Evolutionary conservation across 2,329 filamentous ascomycete species (phyloP), one percentile per base, ranked within the genome.

Genomic region (Lachnellula arida): DNA sequence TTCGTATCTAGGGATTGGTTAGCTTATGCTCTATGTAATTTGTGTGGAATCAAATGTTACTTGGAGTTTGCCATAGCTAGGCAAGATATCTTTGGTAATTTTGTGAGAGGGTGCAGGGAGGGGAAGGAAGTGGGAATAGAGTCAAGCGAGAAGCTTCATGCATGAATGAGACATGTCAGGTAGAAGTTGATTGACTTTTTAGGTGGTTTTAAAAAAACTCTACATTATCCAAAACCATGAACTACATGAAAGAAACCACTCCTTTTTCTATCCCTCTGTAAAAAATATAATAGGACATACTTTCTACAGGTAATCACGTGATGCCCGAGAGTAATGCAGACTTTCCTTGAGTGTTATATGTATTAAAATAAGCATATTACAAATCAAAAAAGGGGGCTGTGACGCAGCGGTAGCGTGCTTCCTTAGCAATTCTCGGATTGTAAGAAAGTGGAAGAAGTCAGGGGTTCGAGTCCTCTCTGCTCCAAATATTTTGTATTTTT

Each of bases 1-100:
- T 75, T 96, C 92, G 71, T 91, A 97, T 73, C 90, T 96, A 35
- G 15, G 17, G 3, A 5, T 9, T 4, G 17, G 25, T 58, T 43
- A 51, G 48, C 12, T 42, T 39, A 51, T 17, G 3, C 19, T 25
- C 28, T 35, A 19, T 37, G 37, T 11, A 22, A 17, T 50, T 2
- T 2, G 17, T 12, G 22, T 11, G 17, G 11, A 15, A 2, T 19
- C 6, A 50, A 44, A 7, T 40, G 23, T 56, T 62, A 67, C 66
- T 67, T 68, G 23, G 66, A 68, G 46, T 68, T 68, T 4, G 66
- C 66, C 66, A 68, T 68, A 23, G 48, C 11, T 32, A 17, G 2
- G 39, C 1, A 9, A 37, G 23, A 19, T 15, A 22, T n/a, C 22
- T 34, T 25, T 15, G 12, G 44, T 22, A n/a, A 11, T 34, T 7